Base-by-base conservation (phyloP, 2,329 filamentous ascomycete species). In the Fusarium sororula region DNA sequence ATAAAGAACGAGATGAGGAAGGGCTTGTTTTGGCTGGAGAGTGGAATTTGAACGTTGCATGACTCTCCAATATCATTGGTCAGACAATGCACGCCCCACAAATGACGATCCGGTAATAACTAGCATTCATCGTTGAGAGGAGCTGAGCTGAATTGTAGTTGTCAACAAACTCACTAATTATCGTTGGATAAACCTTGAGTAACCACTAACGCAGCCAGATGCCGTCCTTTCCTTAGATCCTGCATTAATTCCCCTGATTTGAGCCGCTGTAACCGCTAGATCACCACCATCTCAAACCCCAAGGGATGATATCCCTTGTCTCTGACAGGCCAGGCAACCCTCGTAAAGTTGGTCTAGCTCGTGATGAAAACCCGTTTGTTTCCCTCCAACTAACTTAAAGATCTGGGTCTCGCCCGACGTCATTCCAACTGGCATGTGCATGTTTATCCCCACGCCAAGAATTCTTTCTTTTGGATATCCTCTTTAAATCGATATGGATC, bases 231-330 rank as follows among this genome's bases (percentile, higher is more conserved):
- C 47, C 63, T 38, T 54, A n/a, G 47, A 61, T 50, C n/a, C 6
- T 26, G 26, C 38, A 20, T 26, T 14, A 56, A n/a, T 22, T 38
- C 48, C 15, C 26, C 18, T 18, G 24, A 32, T 18, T 28, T 60
- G 37, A 70, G 45, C 67, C 67, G 67, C 59, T 53, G 53, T 70
- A 70, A 41, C 67, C 66, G 59, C 53, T 18, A 26, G 20, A 26
- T 28, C 32, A 58, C 32, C 41, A 32, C 28, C 26, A 48, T 7
- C 37, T 28, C 22, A 24, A 53, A 4, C 51, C 37, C 35, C n/a
- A 4, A 32, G 44, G 64, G 35, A 68, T 63, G 64, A 63, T 37
- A 42, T 51, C 22, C 28, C 55, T 68, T 54, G 63, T 57, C 39
- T 53, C 45, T 70, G 11, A 69, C 48, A 55, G 64, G 37, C 7